A percentile compares a stretch with the other conserved stretches of the same genome.
These are phyloP conservation scores for Xylaria sp. DNA, from an alignment of 2,329 filamentous ascomycete genomes.

Conservation along the genomic window DNA sequence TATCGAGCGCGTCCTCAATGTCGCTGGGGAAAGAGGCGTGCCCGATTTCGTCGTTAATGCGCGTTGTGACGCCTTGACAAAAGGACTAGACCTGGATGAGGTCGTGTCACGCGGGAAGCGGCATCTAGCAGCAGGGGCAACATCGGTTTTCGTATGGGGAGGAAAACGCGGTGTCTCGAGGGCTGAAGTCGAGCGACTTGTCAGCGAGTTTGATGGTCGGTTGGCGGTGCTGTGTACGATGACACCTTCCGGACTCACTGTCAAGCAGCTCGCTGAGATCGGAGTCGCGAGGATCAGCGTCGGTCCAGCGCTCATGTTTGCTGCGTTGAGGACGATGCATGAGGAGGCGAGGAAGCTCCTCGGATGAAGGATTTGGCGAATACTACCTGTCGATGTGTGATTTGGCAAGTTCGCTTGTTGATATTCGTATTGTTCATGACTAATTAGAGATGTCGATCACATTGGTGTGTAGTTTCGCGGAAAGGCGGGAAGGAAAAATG, in stretches of 20 bases:
- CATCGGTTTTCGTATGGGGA: slow-evolving; percentile 63
- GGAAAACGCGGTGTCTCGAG: slow-evolving; percentile 47
- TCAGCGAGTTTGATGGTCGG: slow-evolving; percentile 54
- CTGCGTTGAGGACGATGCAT: slow-evolving; percentile 11
- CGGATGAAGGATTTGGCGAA: not conserved
- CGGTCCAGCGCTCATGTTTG: slow-evolving; percentile 50
- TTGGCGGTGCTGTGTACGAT: slow-evolving; percentile 49
- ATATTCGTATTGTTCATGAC: not conserved
- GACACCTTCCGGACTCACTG: slow-evolving; percentile 38
- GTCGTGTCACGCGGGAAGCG: slow-evolving; percentile 59
- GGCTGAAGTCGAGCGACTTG: slow-evolving; percentile 55
- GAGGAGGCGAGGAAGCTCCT: slow-evolving; percentile 28
- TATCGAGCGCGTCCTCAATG: slow-evolving; percentile 51
- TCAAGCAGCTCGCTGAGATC: slow-evolving; percentile 52
- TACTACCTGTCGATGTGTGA: not conserved
- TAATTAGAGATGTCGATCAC: not conserved
- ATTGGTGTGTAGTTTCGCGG: not conserved
- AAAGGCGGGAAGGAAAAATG: not conserved
- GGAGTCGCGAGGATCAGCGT: slow-evolving; percentile 60
- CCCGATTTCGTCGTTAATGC: slow-evolving; percentile 63
- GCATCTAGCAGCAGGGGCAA: slow-evolving; percentile 63
- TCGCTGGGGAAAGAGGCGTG: slow-evolving; percentile 56
- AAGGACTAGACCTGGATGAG: slow-evolving; percentile 44
- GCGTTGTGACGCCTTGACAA: slow-evolving; percentile 58
- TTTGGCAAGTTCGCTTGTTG: not conserved